These are phyloP conservation scores for Psilocybe mexicana DNA, from an alignment of 1,284 basidiomycete genomes.

Conservation along the genomic window DNA sequence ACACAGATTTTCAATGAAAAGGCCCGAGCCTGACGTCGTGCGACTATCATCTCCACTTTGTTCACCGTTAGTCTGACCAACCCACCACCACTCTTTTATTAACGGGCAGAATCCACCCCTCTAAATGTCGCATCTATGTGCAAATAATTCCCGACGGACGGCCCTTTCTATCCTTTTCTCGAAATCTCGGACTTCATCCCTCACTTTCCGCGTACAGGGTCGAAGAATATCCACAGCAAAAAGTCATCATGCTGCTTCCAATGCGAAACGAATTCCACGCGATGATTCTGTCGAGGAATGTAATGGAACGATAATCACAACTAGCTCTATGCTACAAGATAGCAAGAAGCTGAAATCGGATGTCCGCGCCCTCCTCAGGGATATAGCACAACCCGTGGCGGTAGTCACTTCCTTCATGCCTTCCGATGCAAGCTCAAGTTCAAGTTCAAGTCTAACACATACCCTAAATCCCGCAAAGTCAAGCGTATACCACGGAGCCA, in stretches of 20 bases:
- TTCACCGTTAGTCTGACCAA: no score
- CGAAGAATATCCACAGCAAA: not conserved
- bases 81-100: no score
- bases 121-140: not conserved
- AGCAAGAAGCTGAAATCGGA: constrained; percentile 20
- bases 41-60: no score
- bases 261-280: not conserved
- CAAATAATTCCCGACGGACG: not conserved
- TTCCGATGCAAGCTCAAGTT: not conserved
- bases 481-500: constrained; percentile 75
- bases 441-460: not conserved
- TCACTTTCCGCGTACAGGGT: not conserved
- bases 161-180: not conserved
- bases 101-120: not conserved
- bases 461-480: constrained; percentile 3
- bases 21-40: no score
- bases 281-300: not conserved
- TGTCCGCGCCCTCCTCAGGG: constrained; percentile 44
- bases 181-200: not conserved
- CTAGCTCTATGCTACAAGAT: not conserved
- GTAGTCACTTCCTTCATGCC: constrained; percentile 55
- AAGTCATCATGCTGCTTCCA: not conserved
- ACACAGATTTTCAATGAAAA: not conserved
- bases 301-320: not conserved
- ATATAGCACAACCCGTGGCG: constrained; percentile 64